A percentile compares a stretch with the other conserved stretches of the same genome.
Conservation (phyloP, 108 stramenopile species). For the Parietichytrium sp. region DNA sequence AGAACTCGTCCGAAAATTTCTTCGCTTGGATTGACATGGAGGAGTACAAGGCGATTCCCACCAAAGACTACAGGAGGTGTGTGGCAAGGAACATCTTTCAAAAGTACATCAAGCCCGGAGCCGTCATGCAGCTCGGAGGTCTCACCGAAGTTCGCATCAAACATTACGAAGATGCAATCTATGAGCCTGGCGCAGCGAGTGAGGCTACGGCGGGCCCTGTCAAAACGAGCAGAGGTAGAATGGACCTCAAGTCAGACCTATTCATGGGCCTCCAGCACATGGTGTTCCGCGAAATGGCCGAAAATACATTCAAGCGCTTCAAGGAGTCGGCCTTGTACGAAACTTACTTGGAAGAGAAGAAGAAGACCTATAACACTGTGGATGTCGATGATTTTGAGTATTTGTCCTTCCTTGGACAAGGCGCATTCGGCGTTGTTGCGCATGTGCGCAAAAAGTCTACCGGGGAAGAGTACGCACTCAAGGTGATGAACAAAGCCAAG, state of each 20-base stretch:
- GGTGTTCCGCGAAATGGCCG: slow-evolving; percentile 56
- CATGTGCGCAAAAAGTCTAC: slow-evolving; percentile 43
- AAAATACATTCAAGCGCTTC: slow-evolving; percentile 57
- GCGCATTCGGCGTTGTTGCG: slow-evolving; percentile 59
- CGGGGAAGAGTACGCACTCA: slow-evolving; percentile 57
- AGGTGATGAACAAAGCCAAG: slow-evolving; percentile 52
- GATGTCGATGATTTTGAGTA: slow-evolving; percentile 59
- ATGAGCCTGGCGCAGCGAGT: background rate
- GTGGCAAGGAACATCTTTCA: slow-evolving; percentile 60
- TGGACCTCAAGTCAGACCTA: slow-evolving; percentile 43
- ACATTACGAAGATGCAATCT: slow-evolving; percentile 38
- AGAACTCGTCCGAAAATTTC: slow-evolving; percentile 53
- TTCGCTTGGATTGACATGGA: slow-evolving; percentile 61
- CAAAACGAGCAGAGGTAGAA: background rate
- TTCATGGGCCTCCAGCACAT: slow-evolving; percentile 49
- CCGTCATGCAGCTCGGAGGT: slow-evolving; percentile 44
- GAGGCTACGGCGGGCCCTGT: slow-evolving; percentile 14
- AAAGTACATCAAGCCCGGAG: slow-evolving; percentile 56
- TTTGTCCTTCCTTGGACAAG: slow-evolving; percentile 58
- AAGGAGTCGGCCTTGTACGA: slow-evolving; percentile 40
- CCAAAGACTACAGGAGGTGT: slow-evolving; percentile 52
- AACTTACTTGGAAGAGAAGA: slow-evolving; percentile 38
- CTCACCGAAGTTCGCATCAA: slow-evolving; percentile 34
- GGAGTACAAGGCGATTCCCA: slow-evolving; percentile 58
- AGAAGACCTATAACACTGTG: slow-evolving; percentile 46